phyloP scores from a whole-genome alignment of 192 early-diverging fungal species.

The Geranomyces variabilis region DNA sequence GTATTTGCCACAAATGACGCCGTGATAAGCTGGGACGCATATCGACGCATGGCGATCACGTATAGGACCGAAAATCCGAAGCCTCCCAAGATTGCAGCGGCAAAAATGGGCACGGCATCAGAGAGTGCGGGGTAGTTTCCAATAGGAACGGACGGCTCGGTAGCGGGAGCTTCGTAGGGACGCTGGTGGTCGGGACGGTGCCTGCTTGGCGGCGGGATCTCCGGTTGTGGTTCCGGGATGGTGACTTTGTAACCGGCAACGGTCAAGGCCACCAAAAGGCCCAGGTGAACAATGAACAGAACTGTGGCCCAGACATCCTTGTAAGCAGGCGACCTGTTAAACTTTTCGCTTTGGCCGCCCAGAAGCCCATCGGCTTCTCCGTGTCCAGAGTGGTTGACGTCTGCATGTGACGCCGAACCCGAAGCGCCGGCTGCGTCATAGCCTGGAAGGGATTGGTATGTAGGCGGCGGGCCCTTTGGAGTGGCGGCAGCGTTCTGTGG shows the following conservation, averaged over 20 bases:
- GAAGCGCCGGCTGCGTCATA: too few species aligned
- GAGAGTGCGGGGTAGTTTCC: slow-evolving; percentile 8
- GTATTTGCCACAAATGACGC: slow-evolving; percentile 44
- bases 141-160: slow-evolving; percentile 7
- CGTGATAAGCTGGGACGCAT: slow-evolving; percentile 49
- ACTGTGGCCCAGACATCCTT: slow-evolving; percentile 21
- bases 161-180: neutral
- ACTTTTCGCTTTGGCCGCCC: slow-evolving; percentile 4
- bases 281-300: slow-evolving; percentile 5
- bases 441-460: too few species aligned
- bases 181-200: neutral
- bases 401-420: neutral
- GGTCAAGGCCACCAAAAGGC: slow-evolving; percentile 2
- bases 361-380: neutral
- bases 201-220: neutral
- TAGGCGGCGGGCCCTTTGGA: too few species aligned
- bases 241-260: slow-evolving; percentile 8
- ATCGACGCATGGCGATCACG: slow-evolving; percentile 45
- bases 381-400: neutral
- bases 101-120: neutral
- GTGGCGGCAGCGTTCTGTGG: too few species aligned
- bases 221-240: neutral
- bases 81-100: slow-evolving; percentile 14
- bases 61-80: slow-evolving; percentile 40
- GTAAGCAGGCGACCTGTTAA: neutral